Conservation (phyloP, 139 green algal genomes). For the Medakamo hakoo region DNA sequence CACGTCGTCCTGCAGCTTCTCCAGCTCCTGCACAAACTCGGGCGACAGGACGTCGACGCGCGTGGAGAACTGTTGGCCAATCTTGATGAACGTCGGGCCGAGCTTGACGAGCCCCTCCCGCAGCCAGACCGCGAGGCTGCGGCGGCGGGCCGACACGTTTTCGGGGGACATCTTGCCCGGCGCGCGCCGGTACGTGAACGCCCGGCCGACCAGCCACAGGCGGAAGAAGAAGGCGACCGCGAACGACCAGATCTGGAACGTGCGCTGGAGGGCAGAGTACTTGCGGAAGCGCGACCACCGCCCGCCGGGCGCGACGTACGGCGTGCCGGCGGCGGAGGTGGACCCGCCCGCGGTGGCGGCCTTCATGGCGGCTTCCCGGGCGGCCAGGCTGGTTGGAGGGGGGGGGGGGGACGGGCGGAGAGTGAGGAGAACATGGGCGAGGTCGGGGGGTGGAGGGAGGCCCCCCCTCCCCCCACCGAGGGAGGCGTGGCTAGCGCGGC, state of each 20-base stretch:
- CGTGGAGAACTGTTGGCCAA: constrained; percentile 56
- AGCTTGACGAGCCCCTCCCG: constrained; percentile 70
- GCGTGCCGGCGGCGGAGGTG: constrained; percentile 30
- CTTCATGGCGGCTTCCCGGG: too few species aligned
- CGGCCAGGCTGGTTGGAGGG: too few species aligned
- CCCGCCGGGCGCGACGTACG: constrained; percentile 42
- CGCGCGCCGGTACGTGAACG: constrained; percentile 66
- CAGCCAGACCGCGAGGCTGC: constrained; percentile 68
- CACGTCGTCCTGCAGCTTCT: constrained; percentile 87
- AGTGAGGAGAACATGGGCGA: too few species aligned
- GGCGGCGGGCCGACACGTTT: not conserved
- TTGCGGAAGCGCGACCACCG: constrained; percentile 54
- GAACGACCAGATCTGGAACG: constrained; percentile 87
- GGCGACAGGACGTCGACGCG: constrained; percentile 58
- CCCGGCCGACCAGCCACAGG: constrained; percentile 34
- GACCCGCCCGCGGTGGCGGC: too few species aligned
- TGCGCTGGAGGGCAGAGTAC: constrained; percentile 53
- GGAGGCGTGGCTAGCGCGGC: not conserved
- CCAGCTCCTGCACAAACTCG: constrained; percentile 92
- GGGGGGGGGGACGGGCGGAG: too few species aligned
- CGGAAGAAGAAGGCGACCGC: constrained; percentile 68
- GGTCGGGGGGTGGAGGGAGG: too few species aligned
- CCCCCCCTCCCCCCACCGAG: too few species aligned
- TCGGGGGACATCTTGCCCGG: constrained; percentile 40
- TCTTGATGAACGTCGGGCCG: constrained; percentile 78